Evolutionary conservation across 768 basidiomycete species (phyloP), one percentile per base, ranked within the genome.

Genomic region (Leccinellum rugosiceps): DNA sequence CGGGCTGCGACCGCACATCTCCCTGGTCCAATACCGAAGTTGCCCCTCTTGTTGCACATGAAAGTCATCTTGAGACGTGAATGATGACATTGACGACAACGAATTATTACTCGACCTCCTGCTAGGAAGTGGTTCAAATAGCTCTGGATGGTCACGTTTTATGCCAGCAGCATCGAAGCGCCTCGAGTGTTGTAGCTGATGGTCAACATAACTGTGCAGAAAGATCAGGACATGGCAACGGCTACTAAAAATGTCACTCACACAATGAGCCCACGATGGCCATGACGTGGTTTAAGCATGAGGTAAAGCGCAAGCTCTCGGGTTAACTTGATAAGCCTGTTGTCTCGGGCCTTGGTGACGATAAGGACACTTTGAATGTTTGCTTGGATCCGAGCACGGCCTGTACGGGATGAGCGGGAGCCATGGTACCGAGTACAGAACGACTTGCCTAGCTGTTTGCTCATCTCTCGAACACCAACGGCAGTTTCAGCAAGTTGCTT

Each of bases 261-360:
- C 92, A 97, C 94, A 34, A 93, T 84, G 63, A 96, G 82, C 32
- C 95, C 94, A 41, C 95, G 84, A 63, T 73, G 69, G 19, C 84
- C 83, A 49, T 78, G 77, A 15, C 82, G 79, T n/a, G 77, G 84
- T 74, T 90, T 96, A 58, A 86, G 77, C 97, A 99, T 98, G 57
- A 98, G 85, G 73, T 95, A 98, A 19, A 98, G 77, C 0, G 97
- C 94, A 32, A 99, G 82, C 69, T 98, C 87, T 50, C 95, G 83
- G 0, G 97, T 99, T 48, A 99, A 82, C 69, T 90, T 88, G 78
- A 98, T 98, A 52, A 99, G 84, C 53, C 93, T 81, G 70, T 98
- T 99, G 77, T 99, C 97, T 52, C 95, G 81, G 38, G 97, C 97
- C 74, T 99, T 99, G 46, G 97, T 99, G 63, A 99, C 87, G 70